A percentile compares a stretch with the other conserved stretches of the same genome.
phyloP scores from a whole-genome alignment of 2,329 filamentous ascomycete genomes.

The Venturia asperata region DNA sequence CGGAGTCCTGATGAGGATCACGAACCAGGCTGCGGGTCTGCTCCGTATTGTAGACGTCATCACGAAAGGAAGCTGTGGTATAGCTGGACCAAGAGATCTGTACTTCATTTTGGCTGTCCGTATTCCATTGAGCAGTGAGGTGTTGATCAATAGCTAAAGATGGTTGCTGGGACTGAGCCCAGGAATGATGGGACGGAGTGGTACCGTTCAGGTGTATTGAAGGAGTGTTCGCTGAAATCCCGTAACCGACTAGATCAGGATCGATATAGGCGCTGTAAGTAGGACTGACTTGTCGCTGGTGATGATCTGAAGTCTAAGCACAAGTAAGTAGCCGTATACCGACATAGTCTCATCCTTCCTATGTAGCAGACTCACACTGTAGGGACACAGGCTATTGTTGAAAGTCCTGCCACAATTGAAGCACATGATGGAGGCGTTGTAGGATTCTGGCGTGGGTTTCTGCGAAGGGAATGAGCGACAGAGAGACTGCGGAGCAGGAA shows the following conservation, averaged over 20 bases:
- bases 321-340: background rate
- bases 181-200: background rate
- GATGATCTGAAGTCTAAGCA: background rate
- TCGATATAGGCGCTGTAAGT: background rate
- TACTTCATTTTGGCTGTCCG: background rate
- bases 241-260: background rate
- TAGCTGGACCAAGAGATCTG: background rate
- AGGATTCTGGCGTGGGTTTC: background rate
- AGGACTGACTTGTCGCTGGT: background rate
- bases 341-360: background rate
- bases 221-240: background rate
- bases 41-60: background rate
- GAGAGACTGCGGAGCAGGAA: background rate
- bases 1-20: background rate
- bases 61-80: background rate
- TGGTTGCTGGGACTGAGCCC: background rate
- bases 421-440: background rate
- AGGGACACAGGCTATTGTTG: background rate
- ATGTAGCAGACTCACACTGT: background rate
- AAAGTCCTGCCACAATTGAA: background rate
- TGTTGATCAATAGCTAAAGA: background rate
- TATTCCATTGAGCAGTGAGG: background rate
- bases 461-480: background rate
- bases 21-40: background rate
- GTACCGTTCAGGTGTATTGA: background rate